Evolutionary conservation across 2,329 filamentous ascomycete genomes (phyloP), one percentile per base, ranked within the genome.

Genomic region (Meredithiella fracta): DNA sequence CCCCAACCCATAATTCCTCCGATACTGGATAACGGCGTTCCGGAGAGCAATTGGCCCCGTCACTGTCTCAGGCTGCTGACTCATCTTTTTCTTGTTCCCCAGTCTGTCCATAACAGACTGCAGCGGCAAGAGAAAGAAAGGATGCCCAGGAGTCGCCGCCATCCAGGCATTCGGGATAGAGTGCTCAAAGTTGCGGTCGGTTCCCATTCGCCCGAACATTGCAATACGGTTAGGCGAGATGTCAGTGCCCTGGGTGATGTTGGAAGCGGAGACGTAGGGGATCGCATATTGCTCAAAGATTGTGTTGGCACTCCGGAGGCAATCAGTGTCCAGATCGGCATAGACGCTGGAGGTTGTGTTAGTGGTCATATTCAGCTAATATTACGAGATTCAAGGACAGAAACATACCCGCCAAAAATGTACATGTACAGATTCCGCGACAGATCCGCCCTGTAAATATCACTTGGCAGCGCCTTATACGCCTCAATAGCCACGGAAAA

Each of bases 141-240:
- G 64, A 51, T 68, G 65, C 17, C 65, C 63, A 0, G 66, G 67
- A 1, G 65, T 64, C 2, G 66, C 60, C 3, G 65, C 66, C 66
- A 68, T 68, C 66, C 66, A 68, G 2, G 66, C 67, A 50, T 68
- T 68, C 42, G 66, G 66, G 23, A 68, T 67, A n/a, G 63, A 65
- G 53, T 67, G 64, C 23, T 59, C 57, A 34, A 63, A 66, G 1
- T 50, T 51, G 1, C 60, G 56, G 57, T 67, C 62, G 2, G 56
- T 60, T 51, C 66, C 66, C 64, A 68, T 67, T 9, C 64, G 62
- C 6, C 66, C 66, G 29, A 68, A 65, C 44, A 68, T 61, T 29
- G 62, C 62, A 1, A 58, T 50, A 34, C 55, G 58, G 49, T 55
- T 31, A 11, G 42, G 22, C 7, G 17, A 29, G 23, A 47, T 8